Conservation (phyloP, 352 stramenopile genomes). For the Phytophthora multivora region DNA sequence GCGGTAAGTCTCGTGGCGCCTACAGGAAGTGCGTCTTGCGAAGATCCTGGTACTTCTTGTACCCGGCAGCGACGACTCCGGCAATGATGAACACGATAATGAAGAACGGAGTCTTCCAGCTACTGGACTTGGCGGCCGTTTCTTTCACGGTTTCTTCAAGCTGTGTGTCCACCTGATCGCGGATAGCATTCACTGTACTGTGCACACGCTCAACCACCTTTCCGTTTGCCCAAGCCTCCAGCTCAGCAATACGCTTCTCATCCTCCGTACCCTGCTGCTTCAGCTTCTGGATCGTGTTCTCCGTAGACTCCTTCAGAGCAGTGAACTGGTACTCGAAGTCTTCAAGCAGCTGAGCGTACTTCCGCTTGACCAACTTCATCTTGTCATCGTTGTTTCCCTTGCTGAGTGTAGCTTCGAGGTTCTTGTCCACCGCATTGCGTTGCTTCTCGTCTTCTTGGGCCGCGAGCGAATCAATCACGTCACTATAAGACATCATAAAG, state of each 20-base stretch:
- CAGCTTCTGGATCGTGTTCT: constrained; percentile 85
- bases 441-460: constrained; percentile 63
- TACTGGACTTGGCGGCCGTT: constrained; percentile 68
- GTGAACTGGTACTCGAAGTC: constrained; percentile 89
- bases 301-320: constrained; percentile 80
- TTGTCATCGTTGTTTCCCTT: constrained; percentile 66
- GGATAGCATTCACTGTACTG: constrained; percentile 62
- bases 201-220: constrained; percentile 62
- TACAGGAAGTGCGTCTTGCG: constrained; percentile 89
- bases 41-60: constrained; percentile 91
- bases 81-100: constrained; percentile 73
- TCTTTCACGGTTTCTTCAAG: constrained; percentile 75
- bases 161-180: constrained; percentile 69
- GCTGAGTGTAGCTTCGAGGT: constrained; percentile 54
- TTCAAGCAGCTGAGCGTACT: constrained; percentile 81
- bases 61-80: constrained; percentile 57
- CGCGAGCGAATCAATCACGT: constrained; percentile 64
- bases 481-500: constrained; percentile 37
- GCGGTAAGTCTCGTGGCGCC: constrained; percentile 10
- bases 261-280: constrained; percentile 73
- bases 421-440: constrained; percentile 53
- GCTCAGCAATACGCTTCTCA: constrained; percentile 66
- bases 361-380: constrained; percentile 71
- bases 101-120: constrained; percentile 88
- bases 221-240: constrained; percentile 73